phyloP scores from a whole-genome alignment of 768 basidiomycete species.

The Russula earlei region DNA sequence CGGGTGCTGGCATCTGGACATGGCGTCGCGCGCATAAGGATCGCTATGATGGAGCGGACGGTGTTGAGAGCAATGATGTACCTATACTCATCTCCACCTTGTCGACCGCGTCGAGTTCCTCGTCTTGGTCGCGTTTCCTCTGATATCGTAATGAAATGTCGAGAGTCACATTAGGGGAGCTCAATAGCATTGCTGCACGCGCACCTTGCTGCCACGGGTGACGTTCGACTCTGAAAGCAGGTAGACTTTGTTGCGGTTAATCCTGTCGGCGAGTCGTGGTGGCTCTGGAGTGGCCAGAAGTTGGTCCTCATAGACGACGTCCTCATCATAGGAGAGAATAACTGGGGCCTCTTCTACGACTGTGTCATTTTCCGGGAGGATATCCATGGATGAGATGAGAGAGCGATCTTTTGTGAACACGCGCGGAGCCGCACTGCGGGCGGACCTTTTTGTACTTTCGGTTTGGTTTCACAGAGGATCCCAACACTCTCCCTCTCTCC shows the following conservation, averaged over 20 bases:
- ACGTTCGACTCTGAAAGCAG: conserved; percentile 60
- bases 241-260: conserved; percentile 68
- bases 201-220: conserved; percentile 62
- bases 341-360: background rate
- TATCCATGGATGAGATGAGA: conserved; percentile 23
- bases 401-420: background rate
- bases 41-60: background rate
- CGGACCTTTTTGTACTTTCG: background rate
- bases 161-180: conserved; percentile 21
- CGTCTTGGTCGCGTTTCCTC: conserved; percentile 41
- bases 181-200: conserved; percentile 36
- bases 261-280: conserved; percentile 49
- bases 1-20: conserved; percentile 31
- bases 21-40: background rate
- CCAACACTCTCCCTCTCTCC: background rate
- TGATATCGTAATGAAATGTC: conserved; percentile 19
- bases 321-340: conserved; percentile 46
- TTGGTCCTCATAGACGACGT: conserved; percentile 49
- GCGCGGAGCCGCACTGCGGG: background rate
- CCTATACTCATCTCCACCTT: conserved; percentile 16
- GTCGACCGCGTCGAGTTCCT: conserved; percentile 27
- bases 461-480: background rate
- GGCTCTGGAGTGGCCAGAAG: conserved; percentile 28
- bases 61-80: conserved; percentile 10
- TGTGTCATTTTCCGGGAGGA: conserved; percentile 13